These are phyloP conservation scores for Chalaropsis thielavioides DNA, from an alignment of 2,329 filamentous ascomycete species.

Conservation along the genomic window DNA sequence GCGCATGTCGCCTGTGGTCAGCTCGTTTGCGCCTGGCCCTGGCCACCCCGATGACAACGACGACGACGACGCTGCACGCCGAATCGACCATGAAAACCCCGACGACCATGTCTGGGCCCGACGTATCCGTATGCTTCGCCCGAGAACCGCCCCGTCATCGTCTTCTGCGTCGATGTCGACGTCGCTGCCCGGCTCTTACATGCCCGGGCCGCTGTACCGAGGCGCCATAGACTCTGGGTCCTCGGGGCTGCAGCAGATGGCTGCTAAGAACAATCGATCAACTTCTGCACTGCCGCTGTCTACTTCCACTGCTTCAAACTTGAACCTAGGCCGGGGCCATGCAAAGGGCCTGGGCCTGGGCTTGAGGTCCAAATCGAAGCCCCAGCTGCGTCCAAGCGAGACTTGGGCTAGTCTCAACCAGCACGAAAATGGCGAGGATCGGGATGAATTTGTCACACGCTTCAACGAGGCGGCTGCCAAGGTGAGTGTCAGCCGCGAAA, in stretches of 20 bases:
- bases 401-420: conserved; percentile 15
- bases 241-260: neutral
- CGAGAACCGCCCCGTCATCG: conserved; percentile 10
- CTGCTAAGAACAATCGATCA: conserved; percentile 10
- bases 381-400: conserved; percentile 16
- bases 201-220: neutral
- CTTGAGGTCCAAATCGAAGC: conserved; percentile 10
- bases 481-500: conserved; percentile 26
- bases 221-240: neutral
- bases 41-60: too few relatives aligned
- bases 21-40: neutral
- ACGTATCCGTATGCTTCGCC: neutral
- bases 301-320: neutral
- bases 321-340: neutral
- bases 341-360: conserved; percentile 7
- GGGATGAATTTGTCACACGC: conserved; percentile 36
- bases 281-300: conserved; percentile 15
- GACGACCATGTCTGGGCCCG: neutral
- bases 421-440: conserved; percentile 34
- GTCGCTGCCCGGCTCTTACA: neutral
- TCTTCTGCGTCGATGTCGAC: conserved; percentile 1
- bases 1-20: neutral
- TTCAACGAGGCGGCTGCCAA: conserved; percentile 48
- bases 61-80: neutral
- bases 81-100: neutral